Evolutionary conservation across 2,329 filamentous ascomycete species (phyloP).

Genomic region (Aurifilum marmelostoma): DNA sequence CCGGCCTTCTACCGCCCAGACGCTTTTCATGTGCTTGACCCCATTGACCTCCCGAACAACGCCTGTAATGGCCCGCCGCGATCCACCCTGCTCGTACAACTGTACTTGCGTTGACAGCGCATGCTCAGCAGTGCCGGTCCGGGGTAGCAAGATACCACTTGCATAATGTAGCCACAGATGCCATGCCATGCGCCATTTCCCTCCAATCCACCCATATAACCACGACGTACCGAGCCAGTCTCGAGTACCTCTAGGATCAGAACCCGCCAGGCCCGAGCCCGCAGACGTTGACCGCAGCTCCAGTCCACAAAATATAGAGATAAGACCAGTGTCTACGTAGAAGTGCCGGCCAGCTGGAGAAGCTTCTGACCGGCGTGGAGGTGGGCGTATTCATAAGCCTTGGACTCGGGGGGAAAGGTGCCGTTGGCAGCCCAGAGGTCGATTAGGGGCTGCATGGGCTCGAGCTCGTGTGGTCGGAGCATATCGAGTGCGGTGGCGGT

Average conservation of each 20-base stretch:
- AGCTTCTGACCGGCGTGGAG: slow-evolving; percentile 62
- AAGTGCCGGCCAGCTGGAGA: slow-evolving; percentile 47
- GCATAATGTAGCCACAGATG: slow-evolving; percentile 1
- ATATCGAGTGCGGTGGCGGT: slow-evolving; percentile 81
- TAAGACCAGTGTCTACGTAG: not conserved
- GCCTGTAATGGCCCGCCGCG: slow-evolving; percentile 7
- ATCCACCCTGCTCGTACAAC: slow-evolving; percentile 17
- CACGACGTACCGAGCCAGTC: not conserved
- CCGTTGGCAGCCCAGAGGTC: slow-evolving; percentile 91
- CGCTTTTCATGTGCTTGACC: not conserved
- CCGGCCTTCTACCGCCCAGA: slow-evolving; percentile 18
- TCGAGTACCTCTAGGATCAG: not conserved
- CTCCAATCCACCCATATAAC: not conserved
- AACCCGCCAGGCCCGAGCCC: slow-evolving; percentile 16
- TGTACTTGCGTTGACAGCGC: slow-evolving; percentile 2
- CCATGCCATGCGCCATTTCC: slow-evolving; percentile 8
- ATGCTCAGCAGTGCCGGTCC: slow-evolving; percentile 20
- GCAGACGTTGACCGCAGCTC: slow-evolving; percentile 1
- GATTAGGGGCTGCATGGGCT: slow-evolving; percentile 94
- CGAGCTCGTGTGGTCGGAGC: slow-evolving; percentile 84
- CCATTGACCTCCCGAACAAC: slow-evolving; percentile 21
- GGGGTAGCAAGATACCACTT: slow-evolving; percentile 19
- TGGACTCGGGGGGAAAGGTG: slow-evolving; percentile 77
- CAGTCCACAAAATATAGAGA: not conserved
- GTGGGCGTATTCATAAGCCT: slow-evolving; percentile 68